Percentiles rank a stretch among this genome's conserved stretches.
Conservation (phyloP, 345 rosid genomes). For the Eucalyptus albens region DNA sequence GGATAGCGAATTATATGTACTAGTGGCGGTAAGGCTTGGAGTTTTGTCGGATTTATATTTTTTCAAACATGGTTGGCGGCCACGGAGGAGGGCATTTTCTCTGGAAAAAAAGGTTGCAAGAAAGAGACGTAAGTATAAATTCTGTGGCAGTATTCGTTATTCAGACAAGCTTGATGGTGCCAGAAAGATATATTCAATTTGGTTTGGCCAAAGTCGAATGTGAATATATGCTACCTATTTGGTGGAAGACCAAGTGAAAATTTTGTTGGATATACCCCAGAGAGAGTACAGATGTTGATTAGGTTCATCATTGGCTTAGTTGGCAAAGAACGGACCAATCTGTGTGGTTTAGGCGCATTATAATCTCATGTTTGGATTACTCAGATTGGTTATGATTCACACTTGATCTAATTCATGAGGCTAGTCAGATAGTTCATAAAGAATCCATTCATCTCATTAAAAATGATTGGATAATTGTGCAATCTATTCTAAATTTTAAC, state of each 20-base stretch:
- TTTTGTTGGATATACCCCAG: background rate
- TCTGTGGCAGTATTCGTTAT: background rate
- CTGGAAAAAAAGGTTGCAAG: background rate
- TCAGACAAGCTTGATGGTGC: background rate
- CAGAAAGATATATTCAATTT: background rate
- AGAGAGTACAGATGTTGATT: background rate
- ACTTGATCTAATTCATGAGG: background rate
- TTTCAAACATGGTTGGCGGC: background rate
- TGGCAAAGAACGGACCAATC: background rate
- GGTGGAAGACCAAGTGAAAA: background rate
- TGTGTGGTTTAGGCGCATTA: background rate
- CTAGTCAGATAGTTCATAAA: accelerated
- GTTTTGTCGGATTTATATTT: background rate
- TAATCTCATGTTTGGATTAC: background rate
- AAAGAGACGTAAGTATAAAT: background rate
- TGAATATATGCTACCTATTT: background rate
- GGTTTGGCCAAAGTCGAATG: background rate
- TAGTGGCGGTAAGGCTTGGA: background rate
- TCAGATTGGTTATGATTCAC: background rate
- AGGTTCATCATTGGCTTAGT: background rate
- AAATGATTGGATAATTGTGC: background rate
- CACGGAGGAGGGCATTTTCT: background rate
- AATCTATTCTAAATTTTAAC: background rate
- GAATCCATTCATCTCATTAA: background rate
- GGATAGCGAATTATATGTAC: background rate